These are phyloP conservation scores for Monilinia polystroma DNA, from an alignment of 2,329 filamentous ascomycete species.

Conservation along the genomic window DNA sequence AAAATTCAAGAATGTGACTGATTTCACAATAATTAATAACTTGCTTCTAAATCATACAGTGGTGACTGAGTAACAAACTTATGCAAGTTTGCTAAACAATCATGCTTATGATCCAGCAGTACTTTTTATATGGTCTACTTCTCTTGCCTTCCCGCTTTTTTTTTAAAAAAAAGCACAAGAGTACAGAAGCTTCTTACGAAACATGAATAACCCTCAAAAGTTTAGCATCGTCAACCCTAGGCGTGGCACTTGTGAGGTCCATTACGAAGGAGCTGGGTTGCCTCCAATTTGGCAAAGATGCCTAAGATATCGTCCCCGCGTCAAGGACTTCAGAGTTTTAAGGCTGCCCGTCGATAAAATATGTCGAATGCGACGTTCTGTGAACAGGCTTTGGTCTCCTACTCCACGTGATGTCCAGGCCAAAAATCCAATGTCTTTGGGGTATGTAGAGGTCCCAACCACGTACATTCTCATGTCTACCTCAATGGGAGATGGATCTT, in stretches of 20 bases:
- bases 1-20: neutral
- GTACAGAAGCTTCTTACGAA: neutral
- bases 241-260: neutral
- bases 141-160: no score
- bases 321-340: constrained; percentile 2
- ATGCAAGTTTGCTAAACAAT: neutral
- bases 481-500: neutral
- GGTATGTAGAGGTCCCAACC: neutral
- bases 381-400: neutral
- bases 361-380: neutral
- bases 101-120: neutral
- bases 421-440: neutral
- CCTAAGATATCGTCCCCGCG: constrained; percentile 8
- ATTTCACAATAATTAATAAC: neutral
- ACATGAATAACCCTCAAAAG: neutral
- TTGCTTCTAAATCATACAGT: neutral
- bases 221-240: constrained; percentile 8
- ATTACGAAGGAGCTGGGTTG: neutral
- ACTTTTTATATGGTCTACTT: no score
- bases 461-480: neutral
- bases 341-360: neutral
- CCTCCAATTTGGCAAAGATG: neutral
- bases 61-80: neutral
- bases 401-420: neutral
- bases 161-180: neutral